Conservation (phyloP, 257 asterid genomes). For the Nicotiana paniculata region DNA sequence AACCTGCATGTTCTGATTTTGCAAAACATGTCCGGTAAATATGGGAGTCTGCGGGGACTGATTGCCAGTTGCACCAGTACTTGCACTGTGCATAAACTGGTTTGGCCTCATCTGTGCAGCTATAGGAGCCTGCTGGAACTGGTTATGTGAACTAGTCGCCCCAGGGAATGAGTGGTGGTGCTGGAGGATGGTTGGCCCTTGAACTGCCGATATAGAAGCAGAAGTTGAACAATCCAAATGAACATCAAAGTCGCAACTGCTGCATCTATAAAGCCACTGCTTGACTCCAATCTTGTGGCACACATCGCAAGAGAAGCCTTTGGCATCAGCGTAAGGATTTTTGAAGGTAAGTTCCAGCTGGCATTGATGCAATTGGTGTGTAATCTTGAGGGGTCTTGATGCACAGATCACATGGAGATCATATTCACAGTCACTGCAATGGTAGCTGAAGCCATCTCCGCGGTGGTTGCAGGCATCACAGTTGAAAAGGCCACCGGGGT, state of each 20-base stretch:
- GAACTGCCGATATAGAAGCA: not conserved
- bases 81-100: conserved; percentile 11
- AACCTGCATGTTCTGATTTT: conserved; percentile 5
- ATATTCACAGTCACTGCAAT: conserved; percentile 41
- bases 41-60: not conserved
- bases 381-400: conserved; percentile 31
- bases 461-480: conserved; percentile 54
- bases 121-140: conserved; percentile 13
- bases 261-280: conserved; percentile 67
- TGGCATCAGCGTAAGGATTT: conserved; percentile 29
- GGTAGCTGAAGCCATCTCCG: conserved; percentile 56
- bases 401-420: conserved; percentile 64
- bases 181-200: conserved; percentile 6
- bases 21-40: not conserved
- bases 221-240: conserved; percentile 41
- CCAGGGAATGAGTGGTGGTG: conserved; percentile 23
- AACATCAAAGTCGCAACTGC: conserved; percentile 43
- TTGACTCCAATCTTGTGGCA: conserved; percentile 37
- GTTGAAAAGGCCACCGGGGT: conserved; percentile 42
- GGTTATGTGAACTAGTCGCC: conserved; percentile 5
- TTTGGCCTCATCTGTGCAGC: not conserved
- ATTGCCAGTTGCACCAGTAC: not conserved
- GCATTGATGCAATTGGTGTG: conserved; percentile 41
- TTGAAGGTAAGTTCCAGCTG: conserved; percentile 41
- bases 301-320: conserved; percentile 54